Evolutionary conservation across 2,329 filamentous ascomycete genomes (phyloP), one percentile per base, ranked within the genome.

Genomic region (Cladobotryum mycophilum): DNA sequence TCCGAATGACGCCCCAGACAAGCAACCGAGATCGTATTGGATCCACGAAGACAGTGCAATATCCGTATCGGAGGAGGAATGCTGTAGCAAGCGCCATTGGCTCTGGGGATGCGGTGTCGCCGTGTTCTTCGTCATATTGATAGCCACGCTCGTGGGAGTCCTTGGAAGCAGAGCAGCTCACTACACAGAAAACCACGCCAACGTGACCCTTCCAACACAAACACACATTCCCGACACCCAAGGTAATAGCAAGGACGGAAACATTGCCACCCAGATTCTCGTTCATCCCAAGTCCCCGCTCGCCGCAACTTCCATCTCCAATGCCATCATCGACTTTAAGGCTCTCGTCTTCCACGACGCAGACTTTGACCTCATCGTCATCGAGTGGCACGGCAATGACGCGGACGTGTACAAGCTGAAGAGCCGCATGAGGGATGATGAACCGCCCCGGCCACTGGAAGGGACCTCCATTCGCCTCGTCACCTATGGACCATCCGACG

Each of bases 331-430:
- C 17, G 17, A 22, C 41, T 42, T 42, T 18, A 18, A 43, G 11
- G 8, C 41, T 5, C 43, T 51, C 13, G 33, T 47, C 5, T 51
- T 47, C 14, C 44, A 51, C 18, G 44, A 51, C 15, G n/a, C 17
- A 20, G 33, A 30, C 2, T 25, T 38, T 25, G 37, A 13, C 13
- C 38, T 51, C 14, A 17, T 47, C 11, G 49, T 47, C 8, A 35
- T 34, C 13, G 49, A 51, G 30, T 47, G 43, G 43, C 22, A 37
- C 34, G 35, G 15, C 35, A 18, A 42, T 20, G 22, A 42, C 8
- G 15, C 17, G 7, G 44, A 51, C 18, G 22, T 42, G 17, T 51
- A 47, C 18, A 20, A 12, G 8, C 25, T 51, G 7, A 38, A 42
- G 14, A 30, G 30, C 15, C 48, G 13, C 34, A 5, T 46, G 38